Evolutionary conservation across 106 monocot genomes (phyloP).

Genomic region (Iris macrosiphon): DNA sequence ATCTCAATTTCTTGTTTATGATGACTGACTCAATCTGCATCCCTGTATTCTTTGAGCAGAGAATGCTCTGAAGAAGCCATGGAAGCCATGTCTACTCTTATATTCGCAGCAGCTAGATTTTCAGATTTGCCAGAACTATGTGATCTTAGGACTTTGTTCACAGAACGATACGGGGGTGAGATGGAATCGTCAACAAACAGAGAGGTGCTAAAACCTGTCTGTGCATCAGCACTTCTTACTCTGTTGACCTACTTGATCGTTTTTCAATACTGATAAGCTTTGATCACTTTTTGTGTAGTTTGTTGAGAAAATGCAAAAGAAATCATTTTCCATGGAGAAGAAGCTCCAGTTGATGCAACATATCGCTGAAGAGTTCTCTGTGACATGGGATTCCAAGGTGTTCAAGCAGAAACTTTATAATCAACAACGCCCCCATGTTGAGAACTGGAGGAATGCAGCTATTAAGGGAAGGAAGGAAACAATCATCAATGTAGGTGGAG

Average conservation of each 20-base stretch:
- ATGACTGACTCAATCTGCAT: too few species aligned
- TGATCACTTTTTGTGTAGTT: conserved; percentile 31
- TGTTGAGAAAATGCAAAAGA: conserved; percentile 46
- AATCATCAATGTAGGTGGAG: too few species aligned
- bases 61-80: conserved; percentile 68
- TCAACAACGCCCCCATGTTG: too few species aligned
- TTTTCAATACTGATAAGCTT: background rate
- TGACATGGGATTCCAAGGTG: conserved; percentile 44
- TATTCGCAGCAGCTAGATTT: conserved; percentile 88
- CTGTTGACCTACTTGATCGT: too few species aligned
- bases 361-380: conserved; percentile 57
- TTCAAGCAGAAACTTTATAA: conserved; percentile 21
- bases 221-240: background rate
- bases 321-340: conserved; percentile 47
- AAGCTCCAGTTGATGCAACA: conserved; percentile 68
- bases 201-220: conserved; percentile 42
- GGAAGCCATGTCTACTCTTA: conserved; percentile 73
- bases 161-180: conserved; percentile 39
- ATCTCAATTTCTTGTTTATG: too few species aligned
- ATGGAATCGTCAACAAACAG: conserved; percentile 49
- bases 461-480: too few species aligned
- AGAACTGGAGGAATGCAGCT: too few species aligned
- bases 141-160: conserved; percentile 53
- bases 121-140: conserved; percentile 77
- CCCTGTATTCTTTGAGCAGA: conserved; percentile 28